phyloP scores from a whole-genome alignment of 1,139 yeast genomes.

The Ashbya aceris region DNA sequence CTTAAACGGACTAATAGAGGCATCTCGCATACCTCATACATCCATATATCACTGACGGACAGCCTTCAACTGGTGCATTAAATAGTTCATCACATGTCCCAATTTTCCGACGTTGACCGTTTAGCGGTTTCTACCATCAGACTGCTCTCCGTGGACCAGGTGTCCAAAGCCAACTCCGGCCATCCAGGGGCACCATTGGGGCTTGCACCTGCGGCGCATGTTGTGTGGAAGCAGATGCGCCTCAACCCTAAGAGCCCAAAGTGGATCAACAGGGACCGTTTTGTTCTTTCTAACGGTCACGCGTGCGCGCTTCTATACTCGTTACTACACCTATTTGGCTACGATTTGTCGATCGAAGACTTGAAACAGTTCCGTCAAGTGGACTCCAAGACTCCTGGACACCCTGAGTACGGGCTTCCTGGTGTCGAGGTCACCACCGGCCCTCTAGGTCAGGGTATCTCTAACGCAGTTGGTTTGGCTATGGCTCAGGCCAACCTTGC shows the following conservation, averaged over 20 bases:
- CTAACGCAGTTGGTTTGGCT: conserved; percentile 95
- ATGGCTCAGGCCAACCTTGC: conserved; percentile 89
- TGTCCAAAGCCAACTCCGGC: conserved; percentile 86
- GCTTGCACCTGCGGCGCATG: conserved; percentile 81
- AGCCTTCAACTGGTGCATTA: no score
- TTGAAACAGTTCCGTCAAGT: conserved; percentile 87
- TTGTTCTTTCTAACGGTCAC: conserved; percentile 93
- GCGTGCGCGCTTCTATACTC: conserved; percentile 89
- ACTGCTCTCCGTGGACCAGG: conserved; percentile 81
- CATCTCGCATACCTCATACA: no score
- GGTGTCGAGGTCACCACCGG: conserved; percentile 99
- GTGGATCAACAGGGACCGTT: conserved; percentile 95
- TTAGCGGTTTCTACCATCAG: conserved; percentile 85
- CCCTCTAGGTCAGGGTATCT: conserved; percentile 97
- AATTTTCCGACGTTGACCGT: conserved; percentile 49
- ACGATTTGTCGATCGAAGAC: conserved; percentile 74
- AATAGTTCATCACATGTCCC: conserved; percentile 14
- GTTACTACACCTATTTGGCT: conserved; percentile 79
- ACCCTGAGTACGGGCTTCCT: conserved; percentile 77
- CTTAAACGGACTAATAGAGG: no score
- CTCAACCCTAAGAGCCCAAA: conserved; percentile 85
- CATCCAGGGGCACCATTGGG: conserved; percentile 99
- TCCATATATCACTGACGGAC: no score
- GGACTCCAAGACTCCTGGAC: conserved; percentile 92
- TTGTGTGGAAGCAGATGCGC: conserved; percentile 67